phyloP scores from a whole-genome alignment of 495 filamentous ascomycete species.

The Podospora conica region DNA sequence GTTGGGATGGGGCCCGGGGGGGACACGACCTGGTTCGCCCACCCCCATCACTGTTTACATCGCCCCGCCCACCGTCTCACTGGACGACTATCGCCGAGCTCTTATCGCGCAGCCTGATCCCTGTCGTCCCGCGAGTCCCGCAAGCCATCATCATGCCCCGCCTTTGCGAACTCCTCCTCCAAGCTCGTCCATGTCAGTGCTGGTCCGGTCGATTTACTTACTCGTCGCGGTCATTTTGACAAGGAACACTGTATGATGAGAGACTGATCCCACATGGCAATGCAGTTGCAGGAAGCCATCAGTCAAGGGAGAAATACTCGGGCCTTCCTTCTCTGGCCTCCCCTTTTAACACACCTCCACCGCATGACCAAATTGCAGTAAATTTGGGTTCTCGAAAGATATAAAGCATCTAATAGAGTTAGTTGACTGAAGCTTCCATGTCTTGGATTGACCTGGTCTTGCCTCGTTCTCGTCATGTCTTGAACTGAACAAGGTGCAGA shows the following conservation, averaged over 20 bases:
- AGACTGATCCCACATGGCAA: too few species aligned
- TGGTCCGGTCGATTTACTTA: too few species aligned
- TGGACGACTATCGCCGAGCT: constrained; percentile 23
- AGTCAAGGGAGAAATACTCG: too few species aligned
- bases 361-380: background rate
- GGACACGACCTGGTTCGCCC: constrained; percentile 11
- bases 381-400: background rate
- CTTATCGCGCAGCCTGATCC: constrained; percentile 4
- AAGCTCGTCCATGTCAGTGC: background rate
- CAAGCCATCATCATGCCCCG: background rate
- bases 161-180: background rate
- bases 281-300: too few species aligned
- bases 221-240: too few species aligned
- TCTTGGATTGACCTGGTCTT: background rate
- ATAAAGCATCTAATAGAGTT: background rate
- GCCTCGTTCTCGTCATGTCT: background rate
- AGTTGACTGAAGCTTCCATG: background rate
- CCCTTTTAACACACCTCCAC: too few species aligned
- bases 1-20: background rate
- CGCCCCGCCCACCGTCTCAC: constrained; percentile 19
- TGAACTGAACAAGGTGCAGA: background rate
- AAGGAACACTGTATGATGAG: too few species aligned
- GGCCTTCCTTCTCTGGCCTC: too few species aligned
- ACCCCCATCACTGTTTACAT: constrained; percentile 19
- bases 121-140: background rate